Percentiles rank a stretch among this genome's conserved stretches.
Evolutionary conservation across 306 rosid genomes (phyloP).

Genomic region (Gleditsia sinensis): DNA sequence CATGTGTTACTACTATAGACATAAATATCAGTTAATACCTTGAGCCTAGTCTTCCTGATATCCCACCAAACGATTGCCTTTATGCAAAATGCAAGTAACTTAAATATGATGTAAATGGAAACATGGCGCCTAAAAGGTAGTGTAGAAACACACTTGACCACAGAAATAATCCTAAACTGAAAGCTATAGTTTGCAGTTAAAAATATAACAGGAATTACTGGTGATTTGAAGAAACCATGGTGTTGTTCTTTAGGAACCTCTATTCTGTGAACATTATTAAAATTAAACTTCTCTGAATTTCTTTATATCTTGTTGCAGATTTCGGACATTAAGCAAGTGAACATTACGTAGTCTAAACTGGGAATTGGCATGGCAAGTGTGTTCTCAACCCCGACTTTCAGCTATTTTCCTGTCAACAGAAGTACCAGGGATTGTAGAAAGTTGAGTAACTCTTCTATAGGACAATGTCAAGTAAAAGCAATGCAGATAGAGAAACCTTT

Average conservation of each 20-base stretch:
- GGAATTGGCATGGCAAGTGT: conserved; percentile 54
- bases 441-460: conserved; percentile 8
- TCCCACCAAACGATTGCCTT: too few species aligned
- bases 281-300: neutral
- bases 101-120: too few species aligned
- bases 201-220: neutral
- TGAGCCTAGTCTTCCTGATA: too few species aligned
- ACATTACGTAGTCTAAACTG: neutral
- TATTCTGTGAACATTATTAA: neutral
- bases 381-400: conserved; percentile 43
- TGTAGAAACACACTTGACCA: too few species aligned
- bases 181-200: neutral
- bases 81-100: too few species aligned
- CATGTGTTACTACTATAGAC: too few species aligned
- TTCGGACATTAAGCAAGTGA: conserved; percentile 22
- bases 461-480: conserved; percentile 52
- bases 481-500: conserved; percentile 67
- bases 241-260: conserved; percentile 4
- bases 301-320: conserved; percentile 22
- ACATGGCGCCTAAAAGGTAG: too few species aligned
- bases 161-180: neutral
- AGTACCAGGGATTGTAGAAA: conserved; percentile 34
- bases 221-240: neutral
- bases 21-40: too few species aligned
- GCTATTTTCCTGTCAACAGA: conserved; percentile 43